Evolutionary conservation across 2,329 filamentous ascomycete genomes (phyloP), one percentile per base, ranked within the genome.

Genomic region (Xylaria digitata): DNA sequence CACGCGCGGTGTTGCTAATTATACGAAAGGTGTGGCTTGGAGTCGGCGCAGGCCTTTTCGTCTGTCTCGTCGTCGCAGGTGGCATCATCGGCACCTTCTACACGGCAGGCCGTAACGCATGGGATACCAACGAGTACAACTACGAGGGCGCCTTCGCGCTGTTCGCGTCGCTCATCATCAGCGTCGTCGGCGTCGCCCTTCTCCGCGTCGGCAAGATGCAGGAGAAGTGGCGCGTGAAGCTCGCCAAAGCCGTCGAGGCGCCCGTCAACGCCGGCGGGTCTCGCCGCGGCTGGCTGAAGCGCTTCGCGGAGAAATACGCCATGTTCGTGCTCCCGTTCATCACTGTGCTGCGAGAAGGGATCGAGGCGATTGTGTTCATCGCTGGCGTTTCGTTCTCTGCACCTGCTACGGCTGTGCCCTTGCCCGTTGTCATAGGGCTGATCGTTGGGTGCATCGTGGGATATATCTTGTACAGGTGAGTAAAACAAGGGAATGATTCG

Each of bases 311-410:
- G 78, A 93, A 92, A 78, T 96, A 97, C 76, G 88, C 90, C 75
- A 93, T 97, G 91, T 96, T 96, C 77, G 79, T 92, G 52, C 82
- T 97, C 61, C 94, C 94, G 0, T 96, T 97, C 79, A 85, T 97
- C 76, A 97, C 93, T 0, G 91, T 96, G n/a, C 81, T 97, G 15
- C 85, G 94, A 42, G 93, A 97, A 78, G 94, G 93, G 2, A 86
- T 97, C 34, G 94, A 97, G 78, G 92, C 91, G 0, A 90, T 97
- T 42, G 87, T 97, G 26, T 97, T 96, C 78, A 89, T 96, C 60
- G 92, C 92, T 17, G 94, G 93, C 21, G 93, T 97, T 4, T 90
- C 91, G 2, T 89, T 97, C 61, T 87, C 89, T 0, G 83, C 91
- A 3, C 92, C 93, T 0, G 92, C 92, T 1, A 87, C 86, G 6